Conservation (phyloP, 2,329 filamentous ascomycete species). For the Metarhizium brunneum region DNA sequence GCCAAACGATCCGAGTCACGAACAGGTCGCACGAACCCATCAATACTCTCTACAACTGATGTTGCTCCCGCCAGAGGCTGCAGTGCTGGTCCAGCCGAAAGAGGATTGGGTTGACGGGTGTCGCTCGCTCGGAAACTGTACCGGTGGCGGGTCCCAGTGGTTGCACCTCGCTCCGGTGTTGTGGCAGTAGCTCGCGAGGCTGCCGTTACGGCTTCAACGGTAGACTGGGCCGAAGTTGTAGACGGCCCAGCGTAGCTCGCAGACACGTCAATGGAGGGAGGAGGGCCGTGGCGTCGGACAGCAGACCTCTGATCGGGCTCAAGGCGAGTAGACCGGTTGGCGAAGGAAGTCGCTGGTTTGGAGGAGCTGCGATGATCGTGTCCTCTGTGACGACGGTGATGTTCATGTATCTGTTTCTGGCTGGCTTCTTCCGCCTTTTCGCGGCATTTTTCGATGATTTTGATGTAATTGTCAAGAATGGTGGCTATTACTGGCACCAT, state of each 20-base stretch:
- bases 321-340: slow-evolving; percentile 41
- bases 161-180: slow-evolving; percentile 10
- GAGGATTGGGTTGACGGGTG: slow-evolving; percentile 37
- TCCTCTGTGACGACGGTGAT: slow-evolving; percentile 38
- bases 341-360: slow-evolving; percentile 41
- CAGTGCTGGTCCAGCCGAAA: slow-evolving; percentile 34
- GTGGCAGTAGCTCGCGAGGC: slow-evolving; percentile 8
- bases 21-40: slow-evolving; percentile 71
- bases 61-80: slow-evolving; percentile 61
- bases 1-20: slow-evolving; percentile 75
- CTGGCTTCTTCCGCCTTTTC: slow-evolving; percentile 81
- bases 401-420: slow-evolving; percentile 52
- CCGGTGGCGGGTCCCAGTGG: slow-evolving; percentile 33
- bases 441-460: slow-evolving; percentile 84
- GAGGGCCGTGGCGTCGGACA: slow-evolving; percentile 72
- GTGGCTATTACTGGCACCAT: slow-evolving; percentile 99
- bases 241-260: slow-evolving; percentile 30
- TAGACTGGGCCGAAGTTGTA: slow-evolving; percentile 16
- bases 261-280: slow-evolving; percentile 55
- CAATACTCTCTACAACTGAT: slow-evolving; percentile 57
- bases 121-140: slow-evolving; percentile 44
- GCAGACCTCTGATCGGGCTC: slow-evolving; percentile 52
- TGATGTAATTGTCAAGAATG: slow-evolving; percentile 96
- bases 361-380: slow-evolving; percentile 39
- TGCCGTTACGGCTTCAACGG: slow-evolving; percentile 13